Evolutionary conservation across 805 yeast species (phyloP), one percentile per base, ranked within the genome.

Genomic region (Hanseniaspora occidentalis): DNA sequence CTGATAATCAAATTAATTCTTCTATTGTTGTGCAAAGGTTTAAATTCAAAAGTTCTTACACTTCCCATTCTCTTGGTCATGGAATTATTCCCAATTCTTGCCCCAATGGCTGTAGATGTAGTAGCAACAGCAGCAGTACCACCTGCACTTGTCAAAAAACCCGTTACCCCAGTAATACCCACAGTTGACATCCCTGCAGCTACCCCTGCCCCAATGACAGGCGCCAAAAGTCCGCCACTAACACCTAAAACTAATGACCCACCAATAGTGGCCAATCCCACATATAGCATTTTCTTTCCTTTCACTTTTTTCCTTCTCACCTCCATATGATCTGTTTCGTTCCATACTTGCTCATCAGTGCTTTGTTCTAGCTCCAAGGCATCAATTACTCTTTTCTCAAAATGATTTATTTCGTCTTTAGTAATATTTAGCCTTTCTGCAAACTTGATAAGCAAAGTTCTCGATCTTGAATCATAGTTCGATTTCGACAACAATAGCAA

Each of bases 191-290:
- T 66, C 13, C 97, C 99, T 3, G 97, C 97, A 2, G 97, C 98
- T 22, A 92, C 55, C 52, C 99, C 99, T 1, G 97, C 97, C 38
- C 97, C 97, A 52, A 92, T 94, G 2, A 94, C 95, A 0, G 99
- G 99, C 0, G 98, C 98, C 35, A 92, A 64, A 35, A 92, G 61
- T 6, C 99, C 99, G 7, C 95, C 97, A 45, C 96, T 84, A 16
- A 92, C 65, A 2, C 99, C 99, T 43, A 92, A 73, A 1, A 92
- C 95, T 18, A 92, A 65, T 1, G 95, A 88, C 2, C 99, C 99
- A 22, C 97, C 97, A 13, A 88, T 70, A 6, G 97, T 92, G 0
- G 99, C 99, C 37, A 92, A 63, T 1, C 97, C 99, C 46, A 92
- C 83, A 52, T 84, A 86, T 39, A 85, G 79, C 57, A 84, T 64